Evolutionary conservation across 108 stramenopile genomes (phyloP).

Genomic region (Asterionellopsis glacialis): DNA sequence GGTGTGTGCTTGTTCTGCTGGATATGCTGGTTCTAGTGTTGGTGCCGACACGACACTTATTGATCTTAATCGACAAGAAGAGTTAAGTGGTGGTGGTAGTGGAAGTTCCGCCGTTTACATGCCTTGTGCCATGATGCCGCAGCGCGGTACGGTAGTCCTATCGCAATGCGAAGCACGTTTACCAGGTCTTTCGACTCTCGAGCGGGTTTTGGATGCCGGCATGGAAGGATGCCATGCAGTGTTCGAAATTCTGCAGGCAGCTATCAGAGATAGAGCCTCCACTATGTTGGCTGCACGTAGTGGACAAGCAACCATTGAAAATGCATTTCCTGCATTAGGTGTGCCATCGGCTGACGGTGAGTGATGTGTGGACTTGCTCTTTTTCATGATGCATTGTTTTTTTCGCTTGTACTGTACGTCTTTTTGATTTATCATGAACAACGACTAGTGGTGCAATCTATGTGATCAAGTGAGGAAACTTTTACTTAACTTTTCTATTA

Average conservation of each 20-base stretch:
- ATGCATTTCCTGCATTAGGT: constrained; percentile 13
- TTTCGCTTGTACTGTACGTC: neutral
- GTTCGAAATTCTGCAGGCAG: constrained; percentile 74
- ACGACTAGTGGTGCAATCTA: neutral
- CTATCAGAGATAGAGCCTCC: constrained; percentile 63
- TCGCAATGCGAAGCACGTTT: constrained; percentile 84
- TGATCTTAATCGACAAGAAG: constrained; percentile 77
- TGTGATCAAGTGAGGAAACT: constrained; percentile 50
- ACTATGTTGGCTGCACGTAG: constrained; percentile 43
- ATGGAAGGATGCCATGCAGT: constrained; percentile 82
- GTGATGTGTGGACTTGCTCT: neutral
- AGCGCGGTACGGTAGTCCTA: constrained; percentile 78
- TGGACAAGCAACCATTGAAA: constrained; percentile 39
- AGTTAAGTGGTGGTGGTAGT: constrained; percentile 36
- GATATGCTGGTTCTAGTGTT: constrained; percentile 35
- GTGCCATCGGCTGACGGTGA: neutral
- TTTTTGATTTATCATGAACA: neutral
- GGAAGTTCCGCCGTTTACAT: constrained; percentile 52
- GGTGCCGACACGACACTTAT: constrained; percentile 32
- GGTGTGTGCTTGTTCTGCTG: constrained; percentile 82
- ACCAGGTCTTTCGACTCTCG: constrained; percentile 50
- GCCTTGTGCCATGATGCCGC: constrained; percentile 80
- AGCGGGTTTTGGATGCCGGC: constrained; percentile 71
- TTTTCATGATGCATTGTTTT: no score
- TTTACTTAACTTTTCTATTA: constrained; percentile 50